A percentile compares a stretch with the other conserved stretches of the same genome.
Conservation (phyloP, 495 filamentous ascomycete species). For the Aspergillus egyptiacus region DNA sequence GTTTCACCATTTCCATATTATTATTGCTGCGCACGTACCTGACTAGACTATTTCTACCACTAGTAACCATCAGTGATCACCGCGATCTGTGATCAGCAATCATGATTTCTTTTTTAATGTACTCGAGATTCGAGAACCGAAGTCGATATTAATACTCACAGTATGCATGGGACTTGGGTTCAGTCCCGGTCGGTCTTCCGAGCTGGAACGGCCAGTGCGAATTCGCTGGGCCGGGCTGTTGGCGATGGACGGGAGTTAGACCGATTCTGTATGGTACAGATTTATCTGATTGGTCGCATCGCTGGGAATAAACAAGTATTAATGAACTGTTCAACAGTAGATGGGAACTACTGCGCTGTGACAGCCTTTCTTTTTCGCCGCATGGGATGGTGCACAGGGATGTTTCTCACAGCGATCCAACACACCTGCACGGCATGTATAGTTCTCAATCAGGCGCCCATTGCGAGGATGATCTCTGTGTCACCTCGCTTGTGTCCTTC, state of each 20-base stretch:
- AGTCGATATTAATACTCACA: background rate
- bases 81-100: slow-evolving; percentile 17
- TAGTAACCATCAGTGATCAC: slow-evolving; percentile 16
- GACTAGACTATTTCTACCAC: slow-evolving; percentile 7
- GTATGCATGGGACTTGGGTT: background rate
- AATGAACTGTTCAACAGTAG: background rate
- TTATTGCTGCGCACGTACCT: too few species aligned
- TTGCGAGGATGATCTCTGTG: slow-evolving; percentile 6
- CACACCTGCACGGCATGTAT: background rate
- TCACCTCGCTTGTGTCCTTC: background rate
- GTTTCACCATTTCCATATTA: too few species aligned
- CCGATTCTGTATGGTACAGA: background rate
- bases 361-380: slow-evolving; percentile 1
- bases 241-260: too few species aligned
- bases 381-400: slow-evolving; percentile 1
- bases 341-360: background rate
- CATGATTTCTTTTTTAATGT: slow-evolving; percentile 4
- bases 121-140: background rate
- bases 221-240: too few species aligned
- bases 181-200: background rate
- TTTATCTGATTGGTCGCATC: background rate
- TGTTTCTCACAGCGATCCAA: background rate
- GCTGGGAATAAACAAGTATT: background rate
- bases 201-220: too few species aligned
- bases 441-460: background rate